Conservation (phyloP, 768 basidiomycete genomes). For the Leccinum variicolor region DNA sequence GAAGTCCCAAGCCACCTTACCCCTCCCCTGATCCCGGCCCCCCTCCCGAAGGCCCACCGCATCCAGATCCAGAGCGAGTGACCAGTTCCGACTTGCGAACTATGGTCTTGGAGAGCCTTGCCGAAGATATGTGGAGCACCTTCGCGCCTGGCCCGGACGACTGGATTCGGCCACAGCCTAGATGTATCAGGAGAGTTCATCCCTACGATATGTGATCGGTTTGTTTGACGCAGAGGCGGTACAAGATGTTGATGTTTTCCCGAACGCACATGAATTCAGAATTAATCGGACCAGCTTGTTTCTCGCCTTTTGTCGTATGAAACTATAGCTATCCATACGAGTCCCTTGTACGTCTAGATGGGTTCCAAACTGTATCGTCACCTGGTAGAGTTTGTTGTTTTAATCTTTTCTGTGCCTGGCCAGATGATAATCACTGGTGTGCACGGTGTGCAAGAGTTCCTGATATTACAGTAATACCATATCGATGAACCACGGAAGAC, state of each 20-base stretch:
- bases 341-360: neutral
- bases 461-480: neutral
- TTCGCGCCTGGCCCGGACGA: slow-evolving; percentile 3
- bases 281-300: neutral
- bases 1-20: neutral
- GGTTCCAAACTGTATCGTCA: neutral
- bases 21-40: neutral
- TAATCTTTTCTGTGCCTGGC: no score
- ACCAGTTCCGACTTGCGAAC: neutral
- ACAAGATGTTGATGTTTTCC: neutral
- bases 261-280: neutral
- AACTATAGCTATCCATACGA: neutral
- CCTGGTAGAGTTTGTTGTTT: neutral
- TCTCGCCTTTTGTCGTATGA: neutral
- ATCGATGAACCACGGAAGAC: neutral
- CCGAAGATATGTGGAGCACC: neutral
- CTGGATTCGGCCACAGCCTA: slow-evolving; percentile 23
- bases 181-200: slow-evolving; percentile 11
- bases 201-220: slow-evolving; percentile 1
- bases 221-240: neutral
- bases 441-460: neutral
- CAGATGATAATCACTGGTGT: neutral
- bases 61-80: neutral
- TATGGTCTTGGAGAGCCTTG: neutral
- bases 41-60: neutral